Evolutionary conservation across 495 filamentous ascomycete species (phyloP), one percentile per base, ranked within the genome.

Genomic region (Neurospora sp.): DNA sequence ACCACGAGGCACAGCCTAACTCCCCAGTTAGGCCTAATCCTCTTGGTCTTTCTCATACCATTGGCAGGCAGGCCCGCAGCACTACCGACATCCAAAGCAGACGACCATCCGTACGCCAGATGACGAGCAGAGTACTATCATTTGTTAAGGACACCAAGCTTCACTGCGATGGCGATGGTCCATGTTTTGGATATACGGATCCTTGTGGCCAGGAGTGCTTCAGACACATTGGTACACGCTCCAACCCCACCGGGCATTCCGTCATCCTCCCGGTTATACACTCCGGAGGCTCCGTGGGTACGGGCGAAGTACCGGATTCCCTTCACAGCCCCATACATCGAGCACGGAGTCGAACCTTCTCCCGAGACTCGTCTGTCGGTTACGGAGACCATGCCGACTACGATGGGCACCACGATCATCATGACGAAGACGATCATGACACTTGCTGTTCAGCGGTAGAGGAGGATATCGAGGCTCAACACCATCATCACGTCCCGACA

Each of bases 401-500:
- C n/a, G 70, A 75, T 59, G 40, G 42, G 42, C 74, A 76, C 37
- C 69, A 75, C 69, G 75, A 78, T 17, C 66, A 76, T 19, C 69
- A 69, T 15, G 48, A 77, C 73, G 69, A 78, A 28, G 77, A 78
- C 5, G 81, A 83, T 38, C 73, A 73, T 9, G 80, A 81, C 17
- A 77, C 76, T 2, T 74, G 79, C 15, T 78, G 73, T 28, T 78
- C 75, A 17, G 71, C 48, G 38, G 71, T 75, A 74, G 75, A 80
- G 24, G 82, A 78, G 6, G 85, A 86, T 45, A 31, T 82, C n/a
- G 83, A 84, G 76, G 78, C 76, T 21, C 88, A 88, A 74, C 94
- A 97, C 78, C 96, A 99, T 76, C 96, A 99, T 80, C 96, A 99
- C 77, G 96, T 98, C n/a, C 92, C 94, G 0, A 89, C 92, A 70